Base-by-base conservation (phyloP, 2,329 filamentous ascomycete species). In the Cytospora schulzeri region DNA sequence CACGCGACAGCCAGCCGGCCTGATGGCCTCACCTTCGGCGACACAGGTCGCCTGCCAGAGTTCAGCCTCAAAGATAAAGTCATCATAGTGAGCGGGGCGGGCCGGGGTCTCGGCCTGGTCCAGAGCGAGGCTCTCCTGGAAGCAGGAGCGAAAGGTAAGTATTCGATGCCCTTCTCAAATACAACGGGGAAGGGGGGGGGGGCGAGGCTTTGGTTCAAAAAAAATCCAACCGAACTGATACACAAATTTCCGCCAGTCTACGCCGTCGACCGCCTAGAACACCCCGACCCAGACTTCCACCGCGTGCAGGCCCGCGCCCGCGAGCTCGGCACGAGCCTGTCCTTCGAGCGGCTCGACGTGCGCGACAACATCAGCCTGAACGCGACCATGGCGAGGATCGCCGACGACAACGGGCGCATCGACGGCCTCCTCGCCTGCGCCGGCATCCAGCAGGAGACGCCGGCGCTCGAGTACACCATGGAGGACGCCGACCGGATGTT, bases 331-430 rank as follows among this genome's bases (percentile, higher is more conserved):
- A 89, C 88, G 1, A 84, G 83, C 56, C 77, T 95, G 52, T 82
- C 87, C 60, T 96, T 96, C 80, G 88, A 89, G 72, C 87, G 89
- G 69, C 86, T 93, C 66, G 93, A 97, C 73, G 91, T 96, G 22
- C 86, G 91, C 33, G 87, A 95, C 72, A 87, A 89, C 26, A 79
- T 82, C 5, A 76, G 81, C 48, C 82, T 97, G 54, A 89, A 93
- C 74, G 80, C 79, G 51, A 83, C 91, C 60, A 81, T 96, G 56
- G 81, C 84, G 68, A 81, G 79, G 14, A 95, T 97, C 68, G 91
- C 87, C 19, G 81, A 87, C 58, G 78, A 84, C 65, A 85, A 92
- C 68, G 89, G 89, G 7, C 85, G 90, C 19, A 77, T 97, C 67
- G 92, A 96, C 73, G 93, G 93, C 0, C 78, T 96, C 62, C 86